Evolutionary conservation across 768 basidiomycete genomes (phyloP).

Genomic region (Mycena alexandri): DNA sequence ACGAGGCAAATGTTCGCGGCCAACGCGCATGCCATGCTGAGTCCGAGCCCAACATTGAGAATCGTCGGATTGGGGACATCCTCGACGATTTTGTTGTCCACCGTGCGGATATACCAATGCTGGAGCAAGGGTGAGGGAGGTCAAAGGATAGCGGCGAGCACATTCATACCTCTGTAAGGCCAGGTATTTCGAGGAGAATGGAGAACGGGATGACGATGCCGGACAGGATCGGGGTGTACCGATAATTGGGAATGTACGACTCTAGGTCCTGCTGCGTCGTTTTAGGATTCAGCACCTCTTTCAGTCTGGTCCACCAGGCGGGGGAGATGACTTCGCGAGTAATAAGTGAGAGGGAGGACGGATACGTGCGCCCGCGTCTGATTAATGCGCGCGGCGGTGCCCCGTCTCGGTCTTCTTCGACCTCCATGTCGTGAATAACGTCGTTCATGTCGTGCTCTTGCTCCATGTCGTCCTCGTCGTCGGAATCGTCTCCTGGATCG

Average conservation of each 20-base stretch:
- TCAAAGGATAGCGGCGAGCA: neutral
- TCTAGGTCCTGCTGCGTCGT: conserved; percentile 43
- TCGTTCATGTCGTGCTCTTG: conserved; percentile 32
- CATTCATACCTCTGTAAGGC: conserved; percentile 65
- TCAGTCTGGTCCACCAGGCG: conserved; percentile 34
- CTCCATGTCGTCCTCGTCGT: conserved; percentile 29
- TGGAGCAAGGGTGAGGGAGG: conserved; percentile 5
- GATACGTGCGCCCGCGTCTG: conserved; percentile 28
- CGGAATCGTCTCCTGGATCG: conserved; percentile 14
- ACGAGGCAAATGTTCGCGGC: conserved; percentile 78
- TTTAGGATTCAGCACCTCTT: conserved; percentile 38
- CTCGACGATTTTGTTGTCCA: conserved; percentile 59
- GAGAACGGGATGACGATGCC: conserved; percentile 80
- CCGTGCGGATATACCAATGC: conserved; percentile 77
- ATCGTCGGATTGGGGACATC: conserved; percentile 65
- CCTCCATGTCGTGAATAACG: conserved; percentile 37
- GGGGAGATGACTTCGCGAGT: neutral
- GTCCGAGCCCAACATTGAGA: conserved; percentile 69
- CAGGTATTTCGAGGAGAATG: conserved; percentile 86
- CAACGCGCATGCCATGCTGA: conserved; percentile 78
- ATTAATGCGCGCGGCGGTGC: neutral
- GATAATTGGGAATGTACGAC: conserved; percentile 67
- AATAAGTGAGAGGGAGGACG: conserved; percentile 25
- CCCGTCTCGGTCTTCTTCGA: conserved; percentile 5
- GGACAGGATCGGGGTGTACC: conserved; percentile 73